Evolutionary conservation across 169 alveolate genomes (phyloP), one percentile per base, ranked within the genome.

Genomic region (Plasmodium vivax): DNA sequence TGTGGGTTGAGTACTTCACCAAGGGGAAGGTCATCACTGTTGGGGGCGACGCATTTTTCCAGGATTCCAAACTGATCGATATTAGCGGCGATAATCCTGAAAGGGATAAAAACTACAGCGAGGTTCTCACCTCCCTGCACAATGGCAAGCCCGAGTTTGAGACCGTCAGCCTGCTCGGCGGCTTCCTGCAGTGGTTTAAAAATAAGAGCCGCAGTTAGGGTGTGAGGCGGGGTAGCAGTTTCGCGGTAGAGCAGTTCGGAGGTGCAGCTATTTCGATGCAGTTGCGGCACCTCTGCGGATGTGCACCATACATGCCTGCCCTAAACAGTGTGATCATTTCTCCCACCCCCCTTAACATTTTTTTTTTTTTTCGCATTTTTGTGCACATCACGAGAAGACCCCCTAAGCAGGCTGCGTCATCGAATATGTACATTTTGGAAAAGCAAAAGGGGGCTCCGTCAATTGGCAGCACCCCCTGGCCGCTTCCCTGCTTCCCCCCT

Each of bases 1-100:
- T 82, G 1, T 92, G 95, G 95, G 51, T 92, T 51, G 95, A 92
- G 56, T 92, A 82, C 43, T 92, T 92, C 79, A 92, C 95, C 16
- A 92, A 92, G 51, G 95, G 95, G 38, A 92, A 92, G 77, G 85
- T 36, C 19, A 92, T 92, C 54, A 92, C 95, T 10, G 95, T 92
- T 36, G 95, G 95, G 10, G 95, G 95, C 0, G 92, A 92, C 72
- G 16, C 34, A 32, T 82, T 92, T 41, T 92, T 92, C 83, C n/a
- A 82, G 41, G 54, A 92, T 92, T 81, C 92, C 0, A 71, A 83
- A 82, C 51, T 92, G 77, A 82, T 92, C 30, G 85, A 92, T 68
- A 23, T 56, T 32, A 41, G 83, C 58, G 92, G 82, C 9, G 41
- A 71, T 9, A 58, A 68, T 72, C n/a, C 56, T 1, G 81, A 71